These are phyloP conservation scores for Cladosporium colombiae DNA, from an alignment of 2,329 filamentous ascomycete species.

Conservation along the genomic window DNA sequence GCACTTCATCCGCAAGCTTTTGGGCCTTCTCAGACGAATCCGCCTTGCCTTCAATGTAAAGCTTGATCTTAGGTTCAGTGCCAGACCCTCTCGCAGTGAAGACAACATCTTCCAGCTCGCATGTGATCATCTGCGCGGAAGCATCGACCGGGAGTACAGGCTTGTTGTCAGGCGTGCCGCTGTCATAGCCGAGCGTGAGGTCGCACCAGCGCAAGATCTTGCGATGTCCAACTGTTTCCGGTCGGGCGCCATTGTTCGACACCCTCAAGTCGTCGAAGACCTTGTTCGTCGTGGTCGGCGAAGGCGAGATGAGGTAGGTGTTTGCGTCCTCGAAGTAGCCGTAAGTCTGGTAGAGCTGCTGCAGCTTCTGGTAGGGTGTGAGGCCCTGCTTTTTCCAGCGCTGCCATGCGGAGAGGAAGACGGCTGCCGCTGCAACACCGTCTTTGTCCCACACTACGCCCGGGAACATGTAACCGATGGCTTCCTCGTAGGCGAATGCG, in stretches of 20 bases:
- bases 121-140: slow-evolving; percentile 65
- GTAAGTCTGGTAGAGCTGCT: slow-evolving; percentile 57
- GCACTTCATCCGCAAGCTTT: slow-evolving; percentile 47
- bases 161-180: slow-evolving; percentile 51
- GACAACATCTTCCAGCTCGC: slow-evolving; percentile 58
- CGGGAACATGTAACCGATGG: slow-evolving; percentile 67
- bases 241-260: slow-evolving; percentile 32
- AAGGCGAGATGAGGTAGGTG: slow-evolving; percentile 63
- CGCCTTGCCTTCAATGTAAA: slow-evolving; percentile 55
- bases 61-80: slow-evolving; percentile 68
- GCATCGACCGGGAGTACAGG: slow-evolving; percentile 59
- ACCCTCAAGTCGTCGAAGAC: slow-evolving; percentile 58
- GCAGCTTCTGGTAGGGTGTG: slow-evolving; percentile 59
- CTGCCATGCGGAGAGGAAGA: slow-evolving; percentile 59
- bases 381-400: slow-evolving; percentile 55
- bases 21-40: slow-evolving; percentile 46
- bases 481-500: slow-evolving; percentile 64
- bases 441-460: slow-evolving; percentile 65
- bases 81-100: slow-evolving; percentile 64
- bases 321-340: slow-evolving; percentile 65
- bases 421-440: slow-evolving; percentile 60
- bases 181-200: slow-evolving; percentile 62
- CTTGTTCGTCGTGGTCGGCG: slow-evolving; percentile 51
- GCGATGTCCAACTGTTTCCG: slow-evolving; percentile 48
- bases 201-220: slow-evolving; percentile 62